phyloP scores from a whole-genome alignment of 2,329 filamentous ascomycete species.

The Tolypocladium guangdongense region DNA sequence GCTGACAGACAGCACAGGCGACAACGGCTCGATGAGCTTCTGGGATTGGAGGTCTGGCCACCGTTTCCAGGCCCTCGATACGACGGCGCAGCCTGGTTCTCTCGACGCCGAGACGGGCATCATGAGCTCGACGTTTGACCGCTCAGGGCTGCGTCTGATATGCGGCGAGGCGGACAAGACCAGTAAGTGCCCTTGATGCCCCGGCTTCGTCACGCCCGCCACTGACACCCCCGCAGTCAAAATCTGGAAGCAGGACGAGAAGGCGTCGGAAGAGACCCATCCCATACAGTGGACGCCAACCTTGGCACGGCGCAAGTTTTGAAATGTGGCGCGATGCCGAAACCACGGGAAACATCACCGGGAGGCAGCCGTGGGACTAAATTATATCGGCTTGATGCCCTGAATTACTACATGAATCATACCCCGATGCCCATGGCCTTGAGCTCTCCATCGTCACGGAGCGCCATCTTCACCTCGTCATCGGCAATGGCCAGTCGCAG shows the following conservation, averaged over 20 bases:
- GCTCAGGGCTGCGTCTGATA: conserved; percentile 78
- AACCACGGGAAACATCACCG: background rate
- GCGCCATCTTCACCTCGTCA: conserved; percentile 80
- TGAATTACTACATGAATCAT: conserved; percentile 15
- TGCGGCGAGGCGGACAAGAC: conserved; percentile 96
- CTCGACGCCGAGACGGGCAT: conserved; percentile 90
- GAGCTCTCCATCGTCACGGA: conserved; percentile 80
- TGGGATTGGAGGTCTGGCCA: conserved; percentile 99
- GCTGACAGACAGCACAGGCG: conserved; percentile 31
- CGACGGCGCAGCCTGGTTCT: conserved; percentile 85
- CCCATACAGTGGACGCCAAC: conserved; percentile 88
- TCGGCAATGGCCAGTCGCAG: conserved; percentile 78
- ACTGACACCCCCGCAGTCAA: conserved; percentile 49
- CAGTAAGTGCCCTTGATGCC: conserved; percentile 35
- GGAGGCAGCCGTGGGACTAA: background rate
- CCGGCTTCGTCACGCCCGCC: background rate
- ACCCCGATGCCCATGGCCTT: conserved; percentile 60
- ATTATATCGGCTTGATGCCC: conserved; percentile 3
- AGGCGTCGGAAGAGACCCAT: conserved; percentile 82
- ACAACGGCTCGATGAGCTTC: conserved; percentile 94
- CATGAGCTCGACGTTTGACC: conserved; percentile 89
- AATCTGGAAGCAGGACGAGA: conserved; percentile 90
- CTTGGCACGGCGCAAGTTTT: conserved; percentile 66
- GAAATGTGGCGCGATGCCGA: conserved; percentile 7
- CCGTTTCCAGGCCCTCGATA: conserved; percentile 81